Percentiles rank a stretch among this genome's conserved stretches.
These are phyloP conservation scores for Phytophthora citrophthora DNA, from an alignment of 352 stramenopile genomes.

Conservation along the genomic window DNA sequence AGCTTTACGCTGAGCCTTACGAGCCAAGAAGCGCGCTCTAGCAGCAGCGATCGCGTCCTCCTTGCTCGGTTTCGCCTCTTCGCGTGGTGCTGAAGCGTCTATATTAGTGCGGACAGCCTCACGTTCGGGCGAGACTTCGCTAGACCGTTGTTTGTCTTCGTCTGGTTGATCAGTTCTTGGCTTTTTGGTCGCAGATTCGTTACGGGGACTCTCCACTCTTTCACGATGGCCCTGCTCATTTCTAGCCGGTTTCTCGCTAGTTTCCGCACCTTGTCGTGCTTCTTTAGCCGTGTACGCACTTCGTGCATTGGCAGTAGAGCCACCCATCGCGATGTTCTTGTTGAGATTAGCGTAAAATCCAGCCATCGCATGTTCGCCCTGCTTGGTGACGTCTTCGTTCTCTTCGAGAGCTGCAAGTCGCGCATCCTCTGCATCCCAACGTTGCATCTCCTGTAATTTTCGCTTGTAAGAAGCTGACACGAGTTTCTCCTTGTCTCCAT, in stretches of 20 bases:
- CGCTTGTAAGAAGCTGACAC: slow-evolving; percentile 92
- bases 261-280: slow-evolving; percentile 9
- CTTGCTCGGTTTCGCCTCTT: slow-evolving; percentile 49
- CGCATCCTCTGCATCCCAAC: slow-evolving; percentile 86
- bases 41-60: slow-evolving; percentile 83
- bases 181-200: slow-evolving; percentile 30
- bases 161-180: slow-evolving; percentile 13
- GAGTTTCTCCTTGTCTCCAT: slow-evolving; percentile 91
- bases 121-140: slow-evolving; percentile 4
- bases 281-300: slow-evolving; percentile 85
- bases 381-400: slow-evolving; percentile 78
- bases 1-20: slow-evolving; percentile 67
- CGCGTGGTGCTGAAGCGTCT: slow-evolving; percentile 15
- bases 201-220: neutral
- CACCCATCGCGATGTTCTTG: slow-evolving; percentile 93
- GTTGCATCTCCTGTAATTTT: slow-evolving; percentile 90
- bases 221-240: slow-evolving; percentile 6
- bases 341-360: slow-evolving; percentile 93
- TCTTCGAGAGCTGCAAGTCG: slow-evolving; percentile 71
- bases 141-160: slow-evolving; percentile 3
- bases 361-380: slow-evolving; percentile 75
- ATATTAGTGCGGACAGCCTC: neutral
- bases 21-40: slow-evolving; percentile 83
- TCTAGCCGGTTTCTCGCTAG: slow-evolving; percentile 4
- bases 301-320: slow-evolving; percentile 62